Evolutionary conservation across 805 yeast genomes (phyloP), one percentile per base, ranked within the genome.

Genomic region (Jamesozyma hellenica): DNA sequence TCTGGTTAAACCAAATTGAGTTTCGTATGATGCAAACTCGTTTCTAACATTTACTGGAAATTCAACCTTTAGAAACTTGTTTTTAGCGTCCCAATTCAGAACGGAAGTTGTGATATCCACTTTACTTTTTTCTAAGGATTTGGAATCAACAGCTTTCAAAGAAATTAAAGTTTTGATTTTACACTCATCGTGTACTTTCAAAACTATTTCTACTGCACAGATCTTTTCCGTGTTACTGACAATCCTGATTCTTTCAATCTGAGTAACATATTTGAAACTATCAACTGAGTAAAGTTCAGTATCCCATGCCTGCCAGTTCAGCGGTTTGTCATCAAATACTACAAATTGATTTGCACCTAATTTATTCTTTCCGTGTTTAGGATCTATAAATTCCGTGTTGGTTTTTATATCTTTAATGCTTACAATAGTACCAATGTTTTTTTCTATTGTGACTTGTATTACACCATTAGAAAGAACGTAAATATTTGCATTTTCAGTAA

Each of bases 281-380:
- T 81, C 85, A 42, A 85, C 71, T 0, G 95, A 83, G 56, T 75
- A 92, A 42, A 87, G 70, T 57, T 90, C 98, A 0, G 97, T 90
- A 58, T 90, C 98, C 98, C 98, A 90, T 1, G 97, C 97, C 34
- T 86, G 95, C 78, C 79, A 90, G 41, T 72, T 79, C 53, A 85
- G 67, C 9, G 98, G 98, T 46, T 85, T 82, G 58, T 92, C 98
- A 48, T 88, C 88, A 52, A 82, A 82, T 42, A 92, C 55, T 1
- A 86, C 77, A 47, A 77, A 77, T 58, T 83, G 94, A 52, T 87
- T 86, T 14, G 88, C 96, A 30, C 85, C 86, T 14, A 63, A 50
- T 10, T 71, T 64, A 48, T 77, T 77, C 39, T 63, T 66, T 4
- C 80, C 77, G 18, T 68, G 65, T 1, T 71, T 62, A 4, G 69